Percentiles rank a stretch among this genome's conserved stretches.
These are phyloP conservation scores for Apophysomyces trapeziformis DNA, from an alignment of 371 early-diverging fungal species.

Conservation along the genomic window DNA sequence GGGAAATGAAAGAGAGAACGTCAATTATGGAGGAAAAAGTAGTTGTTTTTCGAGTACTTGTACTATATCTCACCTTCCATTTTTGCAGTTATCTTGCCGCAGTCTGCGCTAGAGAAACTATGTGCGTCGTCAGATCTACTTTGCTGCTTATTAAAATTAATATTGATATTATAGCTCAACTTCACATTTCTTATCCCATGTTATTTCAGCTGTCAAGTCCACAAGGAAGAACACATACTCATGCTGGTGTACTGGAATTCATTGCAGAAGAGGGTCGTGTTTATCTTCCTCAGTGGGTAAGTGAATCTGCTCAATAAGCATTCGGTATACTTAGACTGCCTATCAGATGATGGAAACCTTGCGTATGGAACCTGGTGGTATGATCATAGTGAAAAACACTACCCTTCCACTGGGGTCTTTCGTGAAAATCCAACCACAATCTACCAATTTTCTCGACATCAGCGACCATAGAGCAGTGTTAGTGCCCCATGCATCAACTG, in stretches of 20 bases:
- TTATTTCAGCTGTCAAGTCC: conserved; percentile 79
- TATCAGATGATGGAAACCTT: conserved; percentile 94
- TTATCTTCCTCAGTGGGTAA: conserved; percentile 97
- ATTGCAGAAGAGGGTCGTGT: conserved; percentile 96
- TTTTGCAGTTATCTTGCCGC: conserved; percentile 82
- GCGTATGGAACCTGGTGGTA: conserved; percentile 71
- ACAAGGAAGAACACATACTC: conserved; percentile 64
- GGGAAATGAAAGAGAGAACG: conserved; percentile 74
- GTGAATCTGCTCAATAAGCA: conserved; percentile 5
- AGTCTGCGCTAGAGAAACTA: conserved; percentile 86
- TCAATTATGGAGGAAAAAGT: conserved; percentile 90
- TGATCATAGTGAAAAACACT: conserved; percentile 83
- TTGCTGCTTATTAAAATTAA: neutral
- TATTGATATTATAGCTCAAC: conserved; percentile 57
- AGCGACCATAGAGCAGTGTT: conserved; percentile 97
- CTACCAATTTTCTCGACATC: conserved; percentile 97
- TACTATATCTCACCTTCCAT: conserved; percentile 8
- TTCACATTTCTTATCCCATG: conserved; percentile 94
- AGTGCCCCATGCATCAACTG: conserved; percentile 16
- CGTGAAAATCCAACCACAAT: conserved; percentile 98
- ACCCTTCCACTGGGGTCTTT: conserved; percentile 87
- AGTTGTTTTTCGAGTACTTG: conserved; percentile 13
- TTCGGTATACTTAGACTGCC: neutral
- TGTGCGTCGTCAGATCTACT: conserved; percentile 47
- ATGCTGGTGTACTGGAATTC: conserved; percentile 99